Base-by-base conservation (phyloP, 805 yeast genomes). In the Naumovozyma castellii region DNA sequence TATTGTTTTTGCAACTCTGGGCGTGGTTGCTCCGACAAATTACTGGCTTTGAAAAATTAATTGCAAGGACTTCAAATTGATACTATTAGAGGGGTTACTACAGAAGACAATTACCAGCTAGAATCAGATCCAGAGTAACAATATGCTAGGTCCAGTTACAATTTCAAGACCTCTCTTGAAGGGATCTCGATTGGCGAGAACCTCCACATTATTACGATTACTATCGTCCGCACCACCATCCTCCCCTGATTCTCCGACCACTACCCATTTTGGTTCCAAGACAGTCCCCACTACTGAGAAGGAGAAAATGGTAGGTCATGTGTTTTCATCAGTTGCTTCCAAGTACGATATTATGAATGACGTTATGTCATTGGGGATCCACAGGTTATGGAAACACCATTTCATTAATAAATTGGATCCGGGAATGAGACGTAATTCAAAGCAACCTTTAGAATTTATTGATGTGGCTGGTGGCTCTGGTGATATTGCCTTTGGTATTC, bases 391-490 rank as follows among this genome's bases (percentile, higher is more conserved):
- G 98, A 92, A 92, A 59, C 77, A 75, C 56, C 95, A 88, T 57
- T 82, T 92, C 59, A 87, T 92, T 53, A 72, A 78, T 51, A 77
- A 84, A 49, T 68, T 92, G 41, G 96, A 92, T 57, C 94, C 97
- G 34, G 98, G 98, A 27, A 78, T 77, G 68, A 75, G 97, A 56
- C 90, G 95, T 4, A 94, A 90, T 35, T 57, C 65, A 2, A 74
- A 77, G 12, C 75, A 80, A 48, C 95, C 96, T 3, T 68, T 92
- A 52, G 76, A 79, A 43, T 90, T 92, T 56, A 71, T 92, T 47
- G 98, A 92, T 62, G 97, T 92, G 42, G 98, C 98, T 19, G 98
- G 98, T 43, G 98, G 98, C 18, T n/a, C n/a, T n/a, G n/a, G n/a
- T n/a, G 98, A 92, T 57, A 90, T 92, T 63, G 98, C 98, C 1